These are phyloP conservation scores for Tulasnella sp. DNA, from an alignment of 768 basidiomycete genomes.

Conservation along the genomic window DNA sequence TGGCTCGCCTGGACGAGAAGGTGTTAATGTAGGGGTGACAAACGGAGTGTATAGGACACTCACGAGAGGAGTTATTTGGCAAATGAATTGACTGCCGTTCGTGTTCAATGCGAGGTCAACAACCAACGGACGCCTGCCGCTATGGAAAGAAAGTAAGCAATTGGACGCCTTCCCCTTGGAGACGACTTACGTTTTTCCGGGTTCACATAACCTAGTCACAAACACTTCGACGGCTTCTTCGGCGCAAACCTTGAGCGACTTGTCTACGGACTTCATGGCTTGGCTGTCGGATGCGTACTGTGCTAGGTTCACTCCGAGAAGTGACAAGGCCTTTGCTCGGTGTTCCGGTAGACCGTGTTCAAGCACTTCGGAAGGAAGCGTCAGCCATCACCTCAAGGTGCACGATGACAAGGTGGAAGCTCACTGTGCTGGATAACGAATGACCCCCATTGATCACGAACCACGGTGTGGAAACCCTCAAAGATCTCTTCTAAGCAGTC, in stretches of 20 bases:
- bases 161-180: background rate
- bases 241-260: conserved; percentile 71
- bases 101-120: conserved; percentile 75
- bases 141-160: conserved; percentile 19
- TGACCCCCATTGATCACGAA: conserved; percentile 82
- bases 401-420: background rate
- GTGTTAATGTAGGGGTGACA: conserved; percentile 12
- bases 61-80: conserved; percentile 66
- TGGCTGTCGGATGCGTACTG: conserved; percentile 75
- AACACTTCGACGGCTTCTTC: conserved; percentile 55
- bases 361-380: conserved; percentile 39
- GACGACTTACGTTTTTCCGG: conserved; percentile 52
- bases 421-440: conserved; percentile 30
- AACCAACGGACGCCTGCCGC: conserved; percentile 67
- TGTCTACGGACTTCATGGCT: conserved; percentile 76
- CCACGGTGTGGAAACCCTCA: conserved; percentile 49
- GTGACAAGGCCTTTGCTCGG: conserved; percentile 62
- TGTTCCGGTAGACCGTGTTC: conserved; percentile 74
- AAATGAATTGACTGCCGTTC: conserved; percentile 77
- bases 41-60: conserved; percentile 20
- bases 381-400: background rate
- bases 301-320: conserved; percentile 60
- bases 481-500: conserved; percentile 21
- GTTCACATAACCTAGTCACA: conserved; percentile 74
- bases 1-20: conserved; percentile 54